These are phyloP conservation scores for Plasmodium gaboni DNA, from an alignment of 169 alveolate species.

Conservation along the genomic window DNA sequence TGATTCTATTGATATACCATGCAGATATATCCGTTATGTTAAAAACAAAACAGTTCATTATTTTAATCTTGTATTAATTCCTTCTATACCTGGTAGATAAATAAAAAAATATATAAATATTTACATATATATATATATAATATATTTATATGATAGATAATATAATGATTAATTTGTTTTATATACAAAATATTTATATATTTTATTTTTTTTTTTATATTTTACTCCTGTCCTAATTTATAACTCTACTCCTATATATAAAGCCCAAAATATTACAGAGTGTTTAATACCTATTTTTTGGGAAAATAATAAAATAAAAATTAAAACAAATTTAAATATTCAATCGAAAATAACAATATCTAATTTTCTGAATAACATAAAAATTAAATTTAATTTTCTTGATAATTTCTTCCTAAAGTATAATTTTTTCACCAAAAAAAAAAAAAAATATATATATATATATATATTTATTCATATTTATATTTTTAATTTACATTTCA, in stretches of 20 bases:
- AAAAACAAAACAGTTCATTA: slow-evolving; percentile 14
- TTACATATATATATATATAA: background rate
- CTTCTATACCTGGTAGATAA: slow-evolving; percentile 46
- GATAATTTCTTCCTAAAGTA: slow-evolving; percentile 44
- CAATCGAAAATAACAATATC: slow-evolving; percentile 36
- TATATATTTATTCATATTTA: background rate
- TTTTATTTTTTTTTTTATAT: background rate
- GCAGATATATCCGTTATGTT: slow-evolving; percentile 46
- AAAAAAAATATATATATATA: too few relatives aligned
- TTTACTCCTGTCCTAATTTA: background rate
- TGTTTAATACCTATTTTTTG: slow-evolving; percentile 54
- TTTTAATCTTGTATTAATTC: slow-evolving; percentile 53
- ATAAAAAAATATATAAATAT: too few relatives aligned
- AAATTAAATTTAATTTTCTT: slow-evolving; percentile 22
- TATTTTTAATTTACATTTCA: background rate
- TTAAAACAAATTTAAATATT: slow-evolving; percentile 4
- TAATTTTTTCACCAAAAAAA: background rate
- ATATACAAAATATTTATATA: background rate
- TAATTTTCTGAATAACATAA: slow-evolving; percentile 17
- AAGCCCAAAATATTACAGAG: slow-evolving; percentile 34
- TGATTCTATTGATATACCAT: slow-evolving; percentile 52
- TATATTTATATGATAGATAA: background rate
- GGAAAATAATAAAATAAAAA: slow-evolving; percentile 31
- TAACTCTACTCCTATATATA: background rate
- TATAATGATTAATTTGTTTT: too few relatives aligned